Base-by-base conservation (phyloP, 2,329 filamentous ascomycete genomes). In the Cladophialophora immunda region DNA sequence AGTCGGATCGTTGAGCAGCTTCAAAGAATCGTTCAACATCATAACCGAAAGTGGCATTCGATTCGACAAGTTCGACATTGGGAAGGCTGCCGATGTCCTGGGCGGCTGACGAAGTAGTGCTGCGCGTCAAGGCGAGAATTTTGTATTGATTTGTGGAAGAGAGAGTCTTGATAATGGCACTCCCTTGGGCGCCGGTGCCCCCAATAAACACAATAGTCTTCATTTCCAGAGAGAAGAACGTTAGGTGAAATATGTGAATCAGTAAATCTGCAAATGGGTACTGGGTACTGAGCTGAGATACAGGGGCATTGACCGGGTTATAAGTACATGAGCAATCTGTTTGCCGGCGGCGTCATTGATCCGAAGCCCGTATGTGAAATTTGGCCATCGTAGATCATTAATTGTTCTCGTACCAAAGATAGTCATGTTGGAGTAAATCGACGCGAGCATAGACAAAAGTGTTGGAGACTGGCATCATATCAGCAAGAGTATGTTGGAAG, bases 131-230 rank as follows among this genome's bases (percentile, higher is more conserved):
- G 22, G 83, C 77, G 19, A 80, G 78, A 62, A 82, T 75, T 25
- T 55, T 62, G 45, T 47, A 66, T 32, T 56, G 29, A n/a, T 62
- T 58, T 15, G 53, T 58, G 9, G 57, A 29, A 17, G 66, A 65
- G 17, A 68, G 45, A n/a, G 78, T 78, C 30, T 77, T 74, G 62
- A 84, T 75, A 1, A 86, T 77, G 1, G 83, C 81, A 15, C 81
- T 77, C 13, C 83, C 83, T 73, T 85, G 83, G 22, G 83, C 84
- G 13, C 83, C 83, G 0, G 83, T 85, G 4, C 80, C 83, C 32
- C 83, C 83, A 52, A 86, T 78, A 58, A 85, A 30, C 25, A 68
- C 56, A 32, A 68, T 50, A 7, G 64, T 68, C 34, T 68, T 64
- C 58, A 64, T 66, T 15, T 60, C 53, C 22, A 47, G 19, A 17